Percentiles rank a stretch among this genome's conserved stretches.
Conservation (phyloP, 257 asterid species). For the Solanum tarijense region DNA sequence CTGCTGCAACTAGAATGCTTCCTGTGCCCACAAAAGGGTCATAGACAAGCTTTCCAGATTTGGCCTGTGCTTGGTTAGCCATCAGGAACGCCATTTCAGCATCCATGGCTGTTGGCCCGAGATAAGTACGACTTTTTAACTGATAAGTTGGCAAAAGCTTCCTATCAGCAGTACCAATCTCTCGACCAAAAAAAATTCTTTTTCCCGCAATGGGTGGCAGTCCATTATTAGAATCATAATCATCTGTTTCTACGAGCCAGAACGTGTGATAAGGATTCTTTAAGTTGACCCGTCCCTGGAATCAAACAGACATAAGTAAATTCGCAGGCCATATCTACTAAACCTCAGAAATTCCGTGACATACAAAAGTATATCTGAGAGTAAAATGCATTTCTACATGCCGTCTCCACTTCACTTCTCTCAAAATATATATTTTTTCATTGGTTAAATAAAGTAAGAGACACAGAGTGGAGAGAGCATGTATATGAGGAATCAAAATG, state of each 20-base stretch:
- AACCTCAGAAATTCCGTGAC: not conserved
- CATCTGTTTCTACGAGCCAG: slow-evolving; percentile 76
- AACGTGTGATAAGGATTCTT: slow-evolving; percentile 66
- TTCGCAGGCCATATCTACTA: not conserved
- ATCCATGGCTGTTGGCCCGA: slow-evolving; percentile 99
- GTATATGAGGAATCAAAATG: not conserved
- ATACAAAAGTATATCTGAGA: not conserved
- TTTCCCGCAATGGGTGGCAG: slow-evolving; percentile 67
- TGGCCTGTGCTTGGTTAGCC: slow-evolving; percentile 95
- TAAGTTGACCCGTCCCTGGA: slow-evolving; percentile 84
- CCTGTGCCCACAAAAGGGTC: slow-evolving; percentile 99
- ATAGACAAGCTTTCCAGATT: slow-evolving; percentile 74
- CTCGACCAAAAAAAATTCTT: slow-evolving; percentile 84
- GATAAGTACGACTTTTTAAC: slow-evolving; percentile 90
- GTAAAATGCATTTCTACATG: not conserved
- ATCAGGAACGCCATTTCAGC: slow-evolving; percentile 99
- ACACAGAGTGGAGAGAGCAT: not conserved
- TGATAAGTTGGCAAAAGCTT: slow-evolving; percentile 84
- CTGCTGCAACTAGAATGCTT: slow-evolving; percentile 90
- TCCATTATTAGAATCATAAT: slow-evolving; percentile 67
- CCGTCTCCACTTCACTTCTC: not conserved
- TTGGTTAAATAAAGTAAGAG: not conserved
- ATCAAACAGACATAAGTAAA: not conserved
- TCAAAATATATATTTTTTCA: not conserved
- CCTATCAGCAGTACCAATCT: slow-evolving; percentile 79